Base-by-base conservation (phyloP, 2,329 filamentous ascomycete genomes). In the Aspergillus sp. region DNA sequence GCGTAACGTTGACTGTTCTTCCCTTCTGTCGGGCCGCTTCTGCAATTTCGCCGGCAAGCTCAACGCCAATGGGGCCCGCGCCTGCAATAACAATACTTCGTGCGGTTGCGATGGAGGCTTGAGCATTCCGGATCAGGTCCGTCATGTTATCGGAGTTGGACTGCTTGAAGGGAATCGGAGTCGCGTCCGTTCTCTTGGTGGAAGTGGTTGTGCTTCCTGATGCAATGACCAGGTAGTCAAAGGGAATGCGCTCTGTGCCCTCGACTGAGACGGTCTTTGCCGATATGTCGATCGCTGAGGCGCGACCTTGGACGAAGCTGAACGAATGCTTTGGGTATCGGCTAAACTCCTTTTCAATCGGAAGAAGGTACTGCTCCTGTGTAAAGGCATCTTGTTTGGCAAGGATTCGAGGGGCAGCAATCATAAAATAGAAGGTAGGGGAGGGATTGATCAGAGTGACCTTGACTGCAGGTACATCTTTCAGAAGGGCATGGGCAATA, bases 141-240 rank as follows among this genome's bases (percentile, higher is more conserved):
- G 62, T 56, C 10, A 71, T 65, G 45, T 70, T 60, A 46, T 73
- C 66, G 16, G 47, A 76, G 32, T 68, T 72, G 41, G 76, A 72
- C 13, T 73, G 64, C 22, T 77, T 78, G 47, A 79, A 73, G 14
- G 71, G 72, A 4, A 72, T 53, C 8, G 56, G 53, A 9, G 56
- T 55, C 4, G 65, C 63, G 69, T 50, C 58, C 70, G 52, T 44
- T 20, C 60, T 61, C 0, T 75, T 69, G 4, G 43, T 19, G 3
- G 75, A 70, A 8, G 72, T 65, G 1, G 80, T 79, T 10, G 62
- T 73, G 35, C 77, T 76, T 9, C 82, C 82, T 0, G 80, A 82
- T 9, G 81, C 80, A 52, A 84, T 77, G 45, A 84, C 70, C 2
- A 84, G 71, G n/a, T 79, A 76, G 57, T 82, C 76, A 62, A 80